Base-by-base conservation (phyloP, 75 land plant genomes). In the Pinus tabuliformis region DNA sequence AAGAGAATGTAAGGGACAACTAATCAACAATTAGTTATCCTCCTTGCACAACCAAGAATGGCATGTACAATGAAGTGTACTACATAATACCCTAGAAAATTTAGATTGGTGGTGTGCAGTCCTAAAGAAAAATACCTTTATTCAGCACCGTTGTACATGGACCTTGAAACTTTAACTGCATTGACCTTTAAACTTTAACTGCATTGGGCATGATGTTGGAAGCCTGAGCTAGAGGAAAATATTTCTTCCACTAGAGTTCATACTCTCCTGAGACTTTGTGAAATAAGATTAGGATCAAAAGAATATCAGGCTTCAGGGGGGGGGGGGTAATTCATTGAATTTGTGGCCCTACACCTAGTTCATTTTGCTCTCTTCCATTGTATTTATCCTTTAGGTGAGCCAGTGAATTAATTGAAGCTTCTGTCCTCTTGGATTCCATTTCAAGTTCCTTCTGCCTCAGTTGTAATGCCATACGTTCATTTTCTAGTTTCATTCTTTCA, bases 391-490 rank as follows among this genome's bases (percentile, higher is more conserved):
- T 1, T 3, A 76, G 26, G 70, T 8, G 72, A 61, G 37, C 26
- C 73, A 60, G 18, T 63, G 77, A 76, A 57, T 60, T 54, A 59
- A 59, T 54, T 83, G 84, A 64, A 16, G 73, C 73, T 9, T 76
- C 85, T 62, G 85, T 72, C 49, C 73, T 76, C 57, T 45, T 73
- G 18, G 9, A 49, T 49, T 49, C 54, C 30, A 87, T 54, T 59
- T 92, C 90, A 18, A 90, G 20, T 76, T 92, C 92, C 62, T 86
- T 90, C 74, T 86, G 86, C 65, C 83, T 78, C 24, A 92, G n/a
- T 1, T 81, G 70, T 3, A 92, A 75, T 24, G 83, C 54, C 85
- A 90, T 80, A 6, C 95, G 76, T 61, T 92, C 90, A 75, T 85
- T 90, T 60, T 92, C 92, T 16, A 92, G 82, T 77, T 74, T 83